A percentile compares a stretch with the other conserved stretches of the same genome.
These are phyloP conservation scores for Exophiala mesophila DNA, from an alignment of 2,329 filamentous ascomycete genomes.

Conservation along the genomic window DNA sequence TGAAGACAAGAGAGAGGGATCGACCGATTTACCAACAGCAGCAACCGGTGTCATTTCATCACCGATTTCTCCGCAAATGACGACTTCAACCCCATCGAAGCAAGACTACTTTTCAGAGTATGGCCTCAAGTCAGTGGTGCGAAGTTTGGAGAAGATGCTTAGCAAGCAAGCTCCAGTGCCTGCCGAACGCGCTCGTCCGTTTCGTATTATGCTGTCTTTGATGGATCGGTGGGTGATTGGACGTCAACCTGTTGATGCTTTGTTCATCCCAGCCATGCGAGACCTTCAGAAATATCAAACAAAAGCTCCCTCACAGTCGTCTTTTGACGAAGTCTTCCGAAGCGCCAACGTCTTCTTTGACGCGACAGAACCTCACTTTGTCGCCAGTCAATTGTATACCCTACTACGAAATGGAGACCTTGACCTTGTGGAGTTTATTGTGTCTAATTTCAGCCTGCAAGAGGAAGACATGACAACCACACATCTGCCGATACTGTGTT, in stretches of 20 bases:
- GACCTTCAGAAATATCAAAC: slow-evolving; percentile 72
- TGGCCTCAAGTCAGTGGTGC: slow-evolving; percentile 68
- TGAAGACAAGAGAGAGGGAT: slow-evolving; percentile 37
- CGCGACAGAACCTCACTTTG: slow-evolving; percentile 87
- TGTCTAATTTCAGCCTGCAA: slow-evolving; percentile 80
- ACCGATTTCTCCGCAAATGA: slow-evolving; percentile 26
- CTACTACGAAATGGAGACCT: slow-evolving; percentile 54
- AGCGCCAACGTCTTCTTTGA: slow-evolving; percentile 97
- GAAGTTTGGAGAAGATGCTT: slow-evolving; percentile 73
- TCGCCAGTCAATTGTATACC: slow-evolving; percentile 75
- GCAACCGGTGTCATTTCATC: slow-evolving; percentile 2
- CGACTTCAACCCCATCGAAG: slow-evolving; percentile 31
- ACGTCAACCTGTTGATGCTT: slow-evolving; percentile 76
- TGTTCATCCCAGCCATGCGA: slow-evolving; percentile 80
- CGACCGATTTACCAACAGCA: slow-evolving; percentile 9
- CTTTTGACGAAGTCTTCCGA: slow-evolving; percentile 80
- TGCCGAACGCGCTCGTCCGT: slow-evolving; percentile 72
- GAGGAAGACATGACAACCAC: slow-evolving; percentile 79
- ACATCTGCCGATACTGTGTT: slow-evolving; percentile 18
- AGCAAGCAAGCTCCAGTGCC: slow-evolving; percentile 51
- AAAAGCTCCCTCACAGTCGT: slow-evolving; percentile 57
- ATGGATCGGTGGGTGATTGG: slow-evolving; percentile 99
- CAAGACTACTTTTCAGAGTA: slow-evolving; percentile 79
- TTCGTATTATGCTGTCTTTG: slow-evolving; percentile 84
- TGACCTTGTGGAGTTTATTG: slow-evolving; percentile 71